Evolutionary conservation across 352 stramenopile genomes (phyloP).

Genomic region (Globisporangium takayamanum): DNA sequence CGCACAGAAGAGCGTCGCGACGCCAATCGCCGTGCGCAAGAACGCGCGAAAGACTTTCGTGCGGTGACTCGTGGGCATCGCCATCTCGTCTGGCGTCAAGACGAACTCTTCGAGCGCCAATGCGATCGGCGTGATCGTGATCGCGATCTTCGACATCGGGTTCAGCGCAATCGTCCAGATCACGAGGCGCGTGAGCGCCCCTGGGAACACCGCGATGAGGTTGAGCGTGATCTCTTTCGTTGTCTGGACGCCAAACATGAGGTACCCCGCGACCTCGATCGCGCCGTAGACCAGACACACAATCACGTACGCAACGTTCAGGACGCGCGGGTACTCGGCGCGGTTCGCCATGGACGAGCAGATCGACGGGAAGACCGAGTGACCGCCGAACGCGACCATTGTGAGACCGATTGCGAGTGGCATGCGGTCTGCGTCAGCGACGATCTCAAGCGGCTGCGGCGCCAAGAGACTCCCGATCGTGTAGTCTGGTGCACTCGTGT

Average conservation of each 20-base stretch:
- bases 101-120: constrained; percentile 70
- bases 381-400: constrained; percentile 83
- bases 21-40: constrained; percentile 54
- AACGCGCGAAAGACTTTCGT: constrained; percentile 53
- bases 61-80: constrained; percentile 15
- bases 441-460: constrained; percentile 50
- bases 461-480: constrained; percentile 49
- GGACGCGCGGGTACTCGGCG: constrained; percentile 49
- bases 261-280: constrained; percentile 72
- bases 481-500: constrained; percentile 30
- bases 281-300: constrained; percentile 64
- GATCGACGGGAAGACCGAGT: constrained; percentile 88
- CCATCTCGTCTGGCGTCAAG: constrained; percentile 38
- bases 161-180: constrained; percentile 84
- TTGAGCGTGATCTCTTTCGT: constrained; percentile 86
- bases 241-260: constrained; percentile 76
- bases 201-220: constrained; percentile 61
- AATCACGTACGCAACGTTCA: constrained; percentile 72
- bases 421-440: constrained; percentile 61
- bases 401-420: constrained; percentile 76
- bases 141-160: constrained; percentile 85
- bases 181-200: constrained; percentile 52
- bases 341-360: constrained; percentile 74
- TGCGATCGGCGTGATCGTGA: constrained; percentile 77
- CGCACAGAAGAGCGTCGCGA: constrained; percentile 48